Conservation (phyloP, 345 rosid genomes). For the Pistacia atlantica region DNA sequence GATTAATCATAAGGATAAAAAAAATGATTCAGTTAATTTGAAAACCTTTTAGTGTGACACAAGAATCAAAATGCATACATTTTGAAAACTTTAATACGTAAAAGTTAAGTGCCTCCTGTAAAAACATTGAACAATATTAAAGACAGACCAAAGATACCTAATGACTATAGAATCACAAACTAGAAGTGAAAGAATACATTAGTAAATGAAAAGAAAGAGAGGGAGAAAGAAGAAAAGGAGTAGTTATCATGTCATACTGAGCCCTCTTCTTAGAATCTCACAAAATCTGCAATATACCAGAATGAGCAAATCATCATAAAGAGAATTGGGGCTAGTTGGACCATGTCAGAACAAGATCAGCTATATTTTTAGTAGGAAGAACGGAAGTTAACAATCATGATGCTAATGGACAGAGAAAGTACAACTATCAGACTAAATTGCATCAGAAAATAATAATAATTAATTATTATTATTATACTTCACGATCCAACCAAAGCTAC, state of each 20-base stretch:
- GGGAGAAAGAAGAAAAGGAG: slow-evolving; percentile 1
- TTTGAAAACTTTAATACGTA: no score
- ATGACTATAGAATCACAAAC: background rate
- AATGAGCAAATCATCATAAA: background rate
- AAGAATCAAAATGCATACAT: no score
- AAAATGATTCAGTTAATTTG: slow-evolving; percentile 19
- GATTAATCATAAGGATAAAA: slow-evolving; percentile 5
- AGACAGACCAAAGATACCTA: no score
- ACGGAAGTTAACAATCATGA: no score
- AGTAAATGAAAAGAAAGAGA: background rate
- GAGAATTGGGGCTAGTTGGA: no score
- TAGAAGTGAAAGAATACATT: background rate
- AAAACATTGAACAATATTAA: no score
- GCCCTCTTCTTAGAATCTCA: slow-evolving; percentile 34
- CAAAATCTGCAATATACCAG: slow-evolving; percentile 52
- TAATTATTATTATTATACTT: background rate
- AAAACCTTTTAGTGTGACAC: background rate
- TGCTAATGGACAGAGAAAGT: background rate
- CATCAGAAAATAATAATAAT: background rate
- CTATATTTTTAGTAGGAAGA: no score
- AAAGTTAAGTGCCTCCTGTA: no score
- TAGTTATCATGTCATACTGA: no score
- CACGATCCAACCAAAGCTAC: slow-evolving; percentile 2
- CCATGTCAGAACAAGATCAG: no score
- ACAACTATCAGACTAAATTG: background rate